These are phyloP conservation scores for Boletus smithii DNA, from an alignment of 1,284 basidiomycete species.

Conservation along the genomic window DNA sequence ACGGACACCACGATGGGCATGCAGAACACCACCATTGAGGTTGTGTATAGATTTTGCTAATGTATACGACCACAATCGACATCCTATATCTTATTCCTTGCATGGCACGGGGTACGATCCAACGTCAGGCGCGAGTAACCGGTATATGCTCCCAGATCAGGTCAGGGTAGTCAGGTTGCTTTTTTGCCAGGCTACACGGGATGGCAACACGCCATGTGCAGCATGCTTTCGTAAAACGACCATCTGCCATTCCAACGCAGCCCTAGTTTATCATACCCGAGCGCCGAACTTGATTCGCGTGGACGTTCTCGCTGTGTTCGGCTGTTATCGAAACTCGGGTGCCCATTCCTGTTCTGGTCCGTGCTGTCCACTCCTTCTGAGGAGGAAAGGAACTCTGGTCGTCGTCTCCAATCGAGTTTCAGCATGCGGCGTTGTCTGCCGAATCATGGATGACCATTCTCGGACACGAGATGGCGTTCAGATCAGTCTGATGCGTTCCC, in stretches of 20 bases:
- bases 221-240: not conserved
- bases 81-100: not conserved
- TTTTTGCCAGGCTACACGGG: not conserved
- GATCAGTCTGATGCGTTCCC: not conserved
- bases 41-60: constrained; percentile 15
- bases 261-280: not conserved
- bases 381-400: not conserved
- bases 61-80: constrained; percentile 14
- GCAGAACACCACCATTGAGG: constrained; percentile 28
- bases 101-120: not conserved
- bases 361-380: no score
- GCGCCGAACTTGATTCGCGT: not conserved
- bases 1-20: constrained; percentile 40
- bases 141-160: not conserved
- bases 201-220: not conserved
- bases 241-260: not conserved
- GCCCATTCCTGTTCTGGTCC: not conserved
- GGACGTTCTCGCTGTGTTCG: not conserved
- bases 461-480: not conserved
- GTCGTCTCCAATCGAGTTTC: not conserved
- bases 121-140: no score
- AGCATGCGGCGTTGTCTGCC: no score
- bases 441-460: no score
- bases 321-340: not conserved
- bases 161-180: not conserved